Base-by-base conservation (phyloP, 306 rosid species). In the Gleditsia sinensis region DNA sequence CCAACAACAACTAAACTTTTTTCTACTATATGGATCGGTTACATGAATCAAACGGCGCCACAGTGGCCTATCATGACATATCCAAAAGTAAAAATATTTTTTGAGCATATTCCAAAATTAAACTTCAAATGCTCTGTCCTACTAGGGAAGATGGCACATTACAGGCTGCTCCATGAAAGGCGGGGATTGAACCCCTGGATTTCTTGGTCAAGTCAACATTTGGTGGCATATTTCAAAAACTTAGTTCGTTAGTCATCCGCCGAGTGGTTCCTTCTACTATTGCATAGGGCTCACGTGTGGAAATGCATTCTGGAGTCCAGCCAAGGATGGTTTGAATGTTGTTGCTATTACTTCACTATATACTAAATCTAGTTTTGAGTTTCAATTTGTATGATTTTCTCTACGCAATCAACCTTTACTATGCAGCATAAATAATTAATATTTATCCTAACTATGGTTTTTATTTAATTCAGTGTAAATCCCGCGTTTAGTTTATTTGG, bases 171-270 rank as follows among this genome's bases (percentile, higher is more conserved):
- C 28, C 46, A 3, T 60, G 46, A 60, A 7, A 59, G 43, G 66
- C 40, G 23, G 16, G 67, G 40, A 14, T 30, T 1, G 32, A 58
- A 28, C 24, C 65, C 25, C 9, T 12, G 42, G 67, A 34, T 60
- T 60, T 33, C 28, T 34, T 9, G 46, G 67, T 63, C 20, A 12
- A 62, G 67, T 61, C 48, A 61, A 62, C 49, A 62, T 37, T 62
- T 39, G 32, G 32, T 63, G 69, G 28, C 12, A 12, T 11, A 19
- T 21, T 21, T 39, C 32, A 36, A 34, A 5, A 20, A 37, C 34
- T 21, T 37, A 12, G 43, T 63, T 27, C 69, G 7, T 0, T 63
- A 13, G 14, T 3, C 65, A 28, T 57, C 21, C 39, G 28, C 46
- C 17, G 1, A 17, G 0, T 37, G 11, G 3, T 63, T 36, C 50